Conservation (phyloP, 768 basidiomycete species). For the Krasilnikovozyma curviuscula region DNA sequence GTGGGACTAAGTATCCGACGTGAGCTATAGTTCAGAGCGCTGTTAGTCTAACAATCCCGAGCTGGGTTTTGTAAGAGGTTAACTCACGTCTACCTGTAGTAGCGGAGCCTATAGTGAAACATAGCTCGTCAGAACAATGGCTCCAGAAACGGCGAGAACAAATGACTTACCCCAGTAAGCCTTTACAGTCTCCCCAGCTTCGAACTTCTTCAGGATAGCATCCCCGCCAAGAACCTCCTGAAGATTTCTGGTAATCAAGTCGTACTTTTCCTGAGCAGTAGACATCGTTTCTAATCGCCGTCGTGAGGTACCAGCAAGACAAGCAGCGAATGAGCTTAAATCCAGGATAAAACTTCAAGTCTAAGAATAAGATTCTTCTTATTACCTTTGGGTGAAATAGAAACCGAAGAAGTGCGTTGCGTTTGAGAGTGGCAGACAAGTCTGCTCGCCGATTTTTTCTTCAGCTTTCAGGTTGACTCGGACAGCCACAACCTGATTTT, state of each 20-base stretch:
- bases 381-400: too few relatives aligned
- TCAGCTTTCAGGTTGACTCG: too few relatives aligned
- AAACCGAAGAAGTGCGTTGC: too few relatives aligned
- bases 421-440: too few relatives aligned
- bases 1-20: conserved; percentile 86
- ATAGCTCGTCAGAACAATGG: background rate
- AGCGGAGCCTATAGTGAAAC: conserved; percentile 47
- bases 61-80: background rate
- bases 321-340: too few relatives aligned
- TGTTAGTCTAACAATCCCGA: background rate
- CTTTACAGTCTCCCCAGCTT: conserved; percentile 54
- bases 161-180: conserved; percentile 74
- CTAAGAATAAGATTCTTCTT: too few relatives aligned
- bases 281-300: too few relatives aligned
- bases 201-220: conserved; percentile 55
- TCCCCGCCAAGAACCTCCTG: conserved; percentile 79
- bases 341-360: too few relatives aligned
- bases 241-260: conserved; percentile 65
- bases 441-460: too few relatives aligned
- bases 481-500: too few relatives aligned
- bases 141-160: background rate
- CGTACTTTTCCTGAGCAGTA: conserved; percentile 32
- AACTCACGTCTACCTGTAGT: conserved; percentile 80
- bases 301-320: too few relatives aligned
- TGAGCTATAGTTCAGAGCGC: conserved; percentile 43